Base-by-base conservation (phyloP, 164 flowering plant species). In the Vitis rotundifolia region DNA sequence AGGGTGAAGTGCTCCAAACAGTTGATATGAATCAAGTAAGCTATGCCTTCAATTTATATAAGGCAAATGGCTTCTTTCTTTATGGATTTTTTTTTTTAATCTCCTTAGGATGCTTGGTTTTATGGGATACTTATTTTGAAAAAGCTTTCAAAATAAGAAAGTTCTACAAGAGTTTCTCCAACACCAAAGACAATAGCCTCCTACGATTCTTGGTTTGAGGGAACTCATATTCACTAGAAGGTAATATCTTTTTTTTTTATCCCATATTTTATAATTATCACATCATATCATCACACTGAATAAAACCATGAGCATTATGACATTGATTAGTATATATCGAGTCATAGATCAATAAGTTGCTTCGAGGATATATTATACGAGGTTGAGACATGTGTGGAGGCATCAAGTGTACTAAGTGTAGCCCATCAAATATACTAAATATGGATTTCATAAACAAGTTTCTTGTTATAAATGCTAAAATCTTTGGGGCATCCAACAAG, bases 161-260 rank as follows among this genome's bases (percentile, higher is more conserved):
- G 76, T 94, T 70, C 74, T 94, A 31, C 91, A 94, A 83, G 98
- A 94, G 73, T 90, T 94, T 78, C 79, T 77, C 31, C 74, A 66
- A 64, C 75, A 73, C 59, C 78, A 74, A 63, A 86, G 91, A 68
- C 76, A 67, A 18, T 79, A 72, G 15, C 76, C 84, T 69, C 98
- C 97, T 22, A 82, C 96, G 11, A 85, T 94, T 56, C 79, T 94
- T 77, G 97, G 98, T 58, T 62, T 94, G 59, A 84, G 98, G 68
- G 98, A 94, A 75, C 93, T 91, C 79, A 85, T 94, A 72, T 94
- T 94, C 77, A 94, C 98, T 10, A 97, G 97, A 87, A 94, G 98
- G 98, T 89, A 51, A 60, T 77, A 63, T 57, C 14, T n/a, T n/a
- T n/a, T n/a, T 15, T 53, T 28, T 55, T 19, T 1, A 8, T 66